Conservation (phyloP, 371 early-diverging fungal genomes). For the Blakeslea trispora region DNA sequence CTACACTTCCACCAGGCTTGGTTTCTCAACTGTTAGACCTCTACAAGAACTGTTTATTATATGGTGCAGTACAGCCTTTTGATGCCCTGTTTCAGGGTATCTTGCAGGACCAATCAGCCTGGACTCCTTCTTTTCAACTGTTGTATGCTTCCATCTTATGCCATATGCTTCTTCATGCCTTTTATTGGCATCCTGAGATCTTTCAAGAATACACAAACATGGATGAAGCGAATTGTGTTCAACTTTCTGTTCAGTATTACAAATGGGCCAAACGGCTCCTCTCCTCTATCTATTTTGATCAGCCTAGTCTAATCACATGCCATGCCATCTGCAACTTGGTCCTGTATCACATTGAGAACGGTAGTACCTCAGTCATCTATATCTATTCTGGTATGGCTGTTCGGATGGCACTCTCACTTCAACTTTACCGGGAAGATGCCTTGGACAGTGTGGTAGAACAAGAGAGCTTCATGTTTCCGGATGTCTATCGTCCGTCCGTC, state of each 20-base stretch:
- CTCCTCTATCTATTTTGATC: slow-evolving; percentile 42
- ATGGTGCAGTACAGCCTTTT: slow-evolving; percentile 43
- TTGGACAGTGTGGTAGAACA: slow-evolving; percentile 19
- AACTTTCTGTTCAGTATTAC: slow-evolving; percentile 37
- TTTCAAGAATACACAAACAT: slow-evolving; percentile 17
- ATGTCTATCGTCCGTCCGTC: slow-evolving; percentile 8
- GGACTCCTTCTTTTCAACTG: slow-evolving; percentile 30
- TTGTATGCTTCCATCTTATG: slow-evolving; percentile 40
- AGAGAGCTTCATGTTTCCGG: slow-evolving; percentile 16
- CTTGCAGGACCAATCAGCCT: slow-evolving; percentile 12
- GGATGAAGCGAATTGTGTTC: slow-evolving; percentile 10
- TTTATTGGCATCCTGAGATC: slow-evolving; percentile 41
- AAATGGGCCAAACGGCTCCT: slow-evolving; percentile 41
- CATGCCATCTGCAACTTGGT: slow-evolving; percentile 49
- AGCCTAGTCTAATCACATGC: slow-evolving; percentile 35
- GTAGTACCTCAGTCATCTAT: slow-evolving; percentile 43
- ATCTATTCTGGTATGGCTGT: slow-evolving; percentile 52
- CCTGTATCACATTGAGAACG: slow-evolving; percentile 50
- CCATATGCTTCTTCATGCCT: slow-evolving; percentile 48
- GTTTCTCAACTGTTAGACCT: slow-evolving; percentile 25
- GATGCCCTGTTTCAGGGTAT: slow-evolving; percentile 23
- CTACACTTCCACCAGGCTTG: slow-evolving; percentile 7
- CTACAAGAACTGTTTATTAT: slow-evolving; percentile 43
- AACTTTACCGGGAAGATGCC: slow-evolving; percentile 37
- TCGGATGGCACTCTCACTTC: slow-evolving; percentile 41